A percentile compares a stretch with the other conserved stretches of the same genome.
These are phyloP conservation scores for Leishmania braziliensis DNA, from an alignment of 208 protist genomes.

Conservation along the genomic window DNA sequence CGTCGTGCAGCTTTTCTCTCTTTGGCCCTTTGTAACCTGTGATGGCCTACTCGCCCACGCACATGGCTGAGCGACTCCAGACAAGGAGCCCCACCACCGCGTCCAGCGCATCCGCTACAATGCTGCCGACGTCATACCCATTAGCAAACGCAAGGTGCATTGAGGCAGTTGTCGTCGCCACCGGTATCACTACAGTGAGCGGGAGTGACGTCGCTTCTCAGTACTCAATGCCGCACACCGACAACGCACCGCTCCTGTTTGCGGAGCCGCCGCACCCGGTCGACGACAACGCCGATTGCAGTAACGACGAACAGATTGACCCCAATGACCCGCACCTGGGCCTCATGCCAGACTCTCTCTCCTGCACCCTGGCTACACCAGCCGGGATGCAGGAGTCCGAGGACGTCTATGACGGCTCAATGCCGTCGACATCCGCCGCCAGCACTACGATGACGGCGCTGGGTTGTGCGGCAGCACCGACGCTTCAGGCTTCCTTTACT, in stretches of 20 bases:
- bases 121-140: neutral
- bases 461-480: neutral
- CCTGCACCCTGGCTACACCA: neutral
- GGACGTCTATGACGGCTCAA: neutral
- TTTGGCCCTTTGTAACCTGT: neutral
- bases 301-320: neutral
- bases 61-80: neutral
- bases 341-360: conserved; percentile 1
- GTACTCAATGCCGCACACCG: neutral
- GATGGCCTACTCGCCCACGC: neutral
- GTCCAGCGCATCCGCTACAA: neutral
- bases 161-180: neutral
- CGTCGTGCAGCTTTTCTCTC: neutral
- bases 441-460: neutral
- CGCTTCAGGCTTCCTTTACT: neutral
- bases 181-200: neutral
- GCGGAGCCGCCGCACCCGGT: neutral
- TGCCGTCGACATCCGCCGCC: neutral
- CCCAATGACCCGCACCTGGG: conserved; percentile 1
- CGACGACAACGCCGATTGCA: neutral
- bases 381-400: neutral
- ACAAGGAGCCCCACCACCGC: neutral
- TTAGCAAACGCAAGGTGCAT: neutral
- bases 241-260: neutral
- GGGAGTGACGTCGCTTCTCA: neutral